Evolutionary conservation across 805 yeast species (phyloP), one percentile per base, ranked within the genome.

Genomic region (Yarrowia sp.): DNA sequence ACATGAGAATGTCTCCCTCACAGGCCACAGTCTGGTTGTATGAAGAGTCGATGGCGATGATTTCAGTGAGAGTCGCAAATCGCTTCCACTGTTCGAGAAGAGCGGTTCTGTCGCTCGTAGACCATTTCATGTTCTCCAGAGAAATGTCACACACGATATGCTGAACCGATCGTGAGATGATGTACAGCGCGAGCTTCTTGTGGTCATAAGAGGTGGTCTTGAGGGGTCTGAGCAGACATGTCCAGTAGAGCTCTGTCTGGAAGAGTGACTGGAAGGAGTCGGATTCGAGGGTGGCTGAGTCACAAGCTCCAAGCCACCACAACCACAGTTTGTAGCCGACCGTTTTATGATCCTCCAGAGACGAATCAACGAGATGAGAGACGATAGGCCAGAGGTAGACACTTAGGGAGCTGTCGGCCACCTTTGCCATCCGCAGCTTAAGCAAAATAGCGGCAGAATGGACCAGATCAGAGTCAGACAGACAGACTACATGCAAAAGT

Each of bases 21-120:
- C 95, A 94, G 13, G 91, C 97, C 71, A 87, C 87, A 0, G 93
- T 86, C 76, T 93, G 97, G 72, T 93, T 92, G 72, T 91, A 78
- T 0, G 97, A 90, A 0, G 97, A 86, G 75, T 92, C 97, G 46
- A 92, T 83, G 0, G 92, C 95, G 34, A 91, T 78, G 56, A 92
- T 89, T 73, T 92, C 97, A 72, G 85, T 89, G 14, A 92, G 77
- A 0, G 97, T 90, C 34, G 86, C 81, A 73, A 82, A 92, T 69
- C 90, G 82, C 50, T 85, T 82, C 97, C 97, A 92, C 24, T 86
- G 83, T 7, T 77, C 79, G 19, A 84, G 73, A 49, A 81, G 79
- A 15, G 60, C 64, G 0, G 75, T 77, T 1, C 67, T 69, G 10
- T 75, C 69, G 1, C 72, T 44, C 0, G 69, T 66, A n/a, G 80